Evolutionary conservation across 2,329 filamentous ascomycete species (phyloP).

Genomic region (Sphaerulina populicola): DNA sequence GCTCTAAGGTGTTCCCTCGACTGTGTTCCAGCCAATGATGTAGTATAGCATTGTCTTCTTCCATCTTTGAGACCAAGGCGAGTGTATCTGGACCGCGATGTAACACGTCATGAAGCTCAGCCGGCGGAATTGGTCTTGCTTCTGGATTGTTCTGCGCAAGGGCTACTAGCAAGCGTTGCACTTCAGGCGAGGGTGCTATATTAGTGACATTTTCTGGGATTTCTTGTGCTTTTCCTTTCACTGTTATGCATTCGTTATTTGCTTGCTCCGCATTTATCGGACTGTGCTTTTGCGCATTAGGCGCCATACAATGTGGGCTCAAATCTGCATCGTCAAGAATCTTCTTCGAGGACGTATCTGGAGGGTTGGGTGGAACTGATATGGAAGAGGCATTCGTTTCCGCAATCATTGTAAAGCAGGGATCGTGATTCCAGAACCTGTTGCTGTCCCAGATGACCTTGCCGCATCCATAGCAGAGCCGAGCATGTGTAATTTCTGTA

Average conservation of each 20-base stretch:
- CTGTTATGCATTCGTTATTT: not conserved
- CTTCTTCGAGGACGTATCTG: not conserved
- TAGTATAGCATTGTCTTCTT: not conserved
- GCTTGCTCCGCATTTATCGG: not conserved
- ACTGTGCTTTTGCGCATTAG: not conserved
- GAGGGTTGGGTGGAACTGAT: not conserved
- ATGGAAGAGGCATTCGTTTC: not conserved
- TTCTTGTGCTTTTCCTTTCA: no score
- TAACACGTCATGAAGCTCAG: not conserved
- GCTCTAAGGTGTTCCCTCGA: no score
- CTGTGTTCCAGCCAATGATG: not conserved
- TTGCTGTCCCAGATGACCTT: not conserved
- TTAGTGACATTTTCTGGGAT: not conserved
- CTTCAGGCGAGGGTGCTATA: not conserved
- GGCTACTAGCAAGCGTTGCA: not conserved
- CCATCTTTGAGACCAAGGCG: not conserved
- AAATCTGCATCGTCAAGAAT: not conserved
- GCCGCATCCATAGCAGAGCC: slow-evolving; percentile 4
- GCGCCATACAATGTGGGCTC: no score
- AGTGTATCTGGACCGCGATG: not conserved
- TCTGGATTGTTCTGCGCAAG: not conserved
- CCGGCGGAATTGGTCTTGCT: slow-evolving; percentile 4
- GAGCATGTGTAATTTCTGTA: not conserved
- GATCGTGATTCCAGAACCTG: slow-evolving; percentile 2
- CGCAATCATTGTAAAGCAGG: slow-evolving; percentile 1